These are phyloP conservation scores for Nidularia pulvinata DNA, from an alignment of 768 basidiomycete genomes.

Conservation along the genomic window DNA sequence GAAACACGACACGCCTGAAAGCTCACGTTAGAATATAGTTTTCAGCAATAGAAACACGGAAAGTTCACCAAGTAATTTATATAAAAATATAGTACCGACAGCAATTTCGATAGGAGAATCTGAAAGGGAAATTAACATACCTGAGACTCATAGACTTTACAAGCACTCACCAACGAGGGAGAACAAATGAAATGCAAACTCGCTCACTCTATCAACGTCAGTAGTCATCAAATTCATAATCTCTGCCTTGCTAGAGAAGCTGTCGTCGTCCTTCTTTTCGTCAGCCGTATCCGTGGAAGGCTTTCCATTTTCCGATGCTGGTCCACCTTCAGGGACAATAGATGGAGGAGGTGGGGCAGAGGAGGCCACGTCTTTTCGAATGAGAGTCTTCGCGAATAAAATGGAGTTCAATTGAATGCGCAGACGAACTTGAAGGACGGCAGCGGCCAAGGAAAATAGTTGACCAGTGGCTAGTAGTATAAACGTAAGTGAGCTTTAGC, in stretches of 20 bases:
- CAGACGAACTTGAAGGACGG: conserved; percentile 61
- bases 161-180: conserved; percentile 60
- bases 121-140: conserved; percentile 12
- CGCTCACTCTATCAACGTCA: conserved; percentile 87
- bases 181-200: conserved; percentile 81
- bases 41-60: background rate
- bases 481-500: background rate
- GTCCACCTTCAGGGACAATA: conserved; percentile 3
- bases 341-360: conserved; percentile 32
- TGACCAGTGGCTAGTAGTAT: conserved; percentile 47
- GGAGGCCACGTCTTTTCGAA: conserved; percentile 73
- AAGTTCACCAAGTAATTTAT: conserved; percentile 64
- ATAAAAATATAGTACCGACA: conserved; percentile 76
- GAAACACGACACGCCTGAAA: conserved; percentile 63
- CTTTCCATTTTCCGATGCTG: background rate
- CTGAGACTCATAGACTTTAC: background rate
- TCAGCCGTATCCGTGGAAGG: conserved; percentile 1
- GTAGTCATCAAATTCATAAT: conserved; percentile 97
- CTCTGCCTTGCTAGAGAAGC: conserved; percentile 70
- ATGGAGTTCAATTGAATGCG: conserved; percentile 73
- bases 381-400: conserved; percentile 75
- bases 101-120: conserved; percentile 80
- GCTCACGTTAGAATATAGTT: background rate
- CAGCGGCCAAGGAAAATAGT: conserved; percentile 63
- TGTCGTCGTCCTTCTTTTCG: conserved; percentile 41